These are phyloP conservation scores for Amylostereum chailletii DNA, from an alignment of 1,284 basidiomycete species.

Conservation along the genomic window DNA sequence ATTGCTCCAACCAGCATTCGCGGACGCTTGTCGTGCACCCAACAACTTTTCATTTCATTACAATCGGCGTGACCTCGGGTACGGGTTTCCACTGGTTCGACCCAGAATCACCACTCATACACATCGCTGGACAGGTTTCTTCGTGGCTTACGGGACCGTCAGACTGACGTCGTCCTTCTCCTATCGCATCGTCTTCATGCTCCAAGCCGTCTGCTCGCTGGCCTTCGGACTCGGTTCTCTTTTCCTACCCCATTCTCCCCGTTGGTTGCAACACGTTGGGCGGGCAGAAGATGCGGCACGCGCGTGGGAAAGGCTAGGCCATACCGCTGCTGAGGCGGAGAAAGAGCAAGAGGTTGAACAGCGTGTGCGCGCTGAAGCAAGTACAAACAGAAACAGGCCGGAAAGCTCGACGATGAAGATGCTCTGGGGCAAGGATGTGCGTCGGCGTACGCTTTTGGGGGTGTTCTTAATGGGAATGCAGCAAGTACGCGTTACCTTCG, in stretches of 20 bases:
- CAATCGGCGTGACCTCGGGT: constrained; percentile 33
- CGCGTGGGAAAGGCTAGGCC: constrained; percentile 22
- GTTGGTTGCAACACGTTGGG: constrained; percentile 39
- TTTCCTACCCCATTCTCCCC: constrained; percentile 44
- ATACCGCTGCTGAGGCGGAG: constrained; percentile 20
- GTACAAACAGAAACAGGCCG: constrained; percentile 1
- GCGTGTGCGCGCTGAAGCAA: constrained; percentile 10
- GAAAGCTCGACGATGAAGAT: constrained; percentile 13
- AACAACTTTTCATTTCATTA: constrained; percentile 37
- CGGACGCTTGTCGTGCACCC: constrained; percentile 32
- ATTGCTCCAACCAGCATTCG: constrained; percentile 33
- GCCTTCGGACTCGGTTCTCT: constrained; percentile 34
- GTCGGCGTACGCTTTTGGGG: constrained; percentile 32
- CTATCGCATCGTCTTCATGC: constrained; percentile 39
- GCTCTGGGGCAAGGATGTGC: constrained; percentile 22
- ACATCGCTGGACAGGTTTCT: constrained; percentile 28
- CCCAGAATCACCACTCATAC: background rate
- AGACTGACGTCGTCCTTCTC: constrained; percentile 28
- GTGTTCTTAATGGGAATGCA: constrained; percentile 38
- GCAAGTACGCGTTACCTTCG: constrained; percentile 20
- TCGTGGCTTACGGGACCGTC: constrained; percentile 39
- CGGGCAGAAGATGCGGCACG: constrained; percentile 29
- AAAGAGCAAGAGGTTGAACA: constrained; percentile 22
- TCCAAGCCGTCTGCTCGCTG: constrained; percentile 31
- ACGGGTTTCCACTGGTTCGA: background rate